Conservation (phyloP, 805 yeast species). For the Candida cerambycidarum region DNA sequence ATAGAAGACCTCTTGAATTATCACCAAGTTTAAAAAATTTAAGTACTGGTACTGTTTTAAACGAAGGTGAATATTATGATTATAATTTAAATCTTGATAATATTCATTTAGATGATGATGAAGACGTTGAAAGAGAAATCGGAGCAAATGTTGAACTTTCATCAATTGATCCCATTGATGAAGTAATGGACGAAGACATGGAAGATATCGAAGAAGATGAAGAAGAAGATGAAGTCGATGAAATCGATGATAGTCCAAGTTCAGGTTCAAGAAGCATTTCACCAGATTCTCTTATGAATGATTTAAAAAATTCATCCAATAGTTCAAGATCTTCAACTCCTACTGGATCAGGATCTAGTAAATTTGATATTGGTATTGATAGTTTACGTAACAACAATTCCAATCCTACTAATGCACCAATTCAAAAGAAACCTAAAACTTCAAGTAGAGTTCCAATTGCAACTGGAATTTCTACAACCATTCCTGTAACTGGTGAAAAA, state of each 20-base stretch:
- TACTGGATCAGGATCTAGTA: slow-evolving; percentile 5
- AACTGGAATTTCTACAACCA: slow-evolving; percentile 73
- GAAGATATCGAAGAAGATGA: neutral
- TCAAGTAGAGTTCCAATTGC: slow-evolving; percentile 54
- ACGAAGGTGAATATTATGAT: slow-evolving; percentile 9
- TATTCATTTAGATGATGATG: slow-evolving; percentile 17
- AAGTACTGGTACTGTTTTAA: slow-evolving; percentile 18
- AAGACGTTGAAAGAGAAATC: slow-evolving; percentile 17
- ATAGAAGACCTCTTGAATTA: slow-evolving; percentile 61
- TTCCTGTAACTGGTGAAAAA: slow-evolving; percentile 72
- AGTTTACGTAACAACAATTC: neutral
- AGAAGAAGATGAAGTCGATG: slow-evolving; percentile 4
- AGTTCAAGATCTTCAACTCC: slow-evolving; percentile 38
- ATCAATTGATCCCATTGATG: slow-evolving; percentile 5
- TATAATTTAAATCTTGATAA: slow-evolving; percentile 4
- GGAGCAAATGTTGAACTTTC: slow-evolving; percentile 7
- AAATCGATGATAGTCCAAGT: slow-evolving; percentile 32
- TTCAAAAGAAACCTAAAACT: slow-evolving; percentile 33
- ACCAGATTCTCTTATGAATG: slow-evolving; percentile 44
- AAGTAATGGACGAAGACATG: neutral
- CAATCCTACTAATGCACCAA: neutral
- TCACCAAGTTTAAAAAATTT: slow-evolving; percentile 36
- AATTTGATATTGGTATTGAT: slow-evolving; percentile 9
- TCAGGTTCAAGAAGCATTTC: slow-evolving; percentile 42
- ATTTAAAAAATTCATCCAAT: slow-evolving; percentile 22